Conservation (phyloP, 352 stramenopile species). For the Globisporangium parvum region DNA sequence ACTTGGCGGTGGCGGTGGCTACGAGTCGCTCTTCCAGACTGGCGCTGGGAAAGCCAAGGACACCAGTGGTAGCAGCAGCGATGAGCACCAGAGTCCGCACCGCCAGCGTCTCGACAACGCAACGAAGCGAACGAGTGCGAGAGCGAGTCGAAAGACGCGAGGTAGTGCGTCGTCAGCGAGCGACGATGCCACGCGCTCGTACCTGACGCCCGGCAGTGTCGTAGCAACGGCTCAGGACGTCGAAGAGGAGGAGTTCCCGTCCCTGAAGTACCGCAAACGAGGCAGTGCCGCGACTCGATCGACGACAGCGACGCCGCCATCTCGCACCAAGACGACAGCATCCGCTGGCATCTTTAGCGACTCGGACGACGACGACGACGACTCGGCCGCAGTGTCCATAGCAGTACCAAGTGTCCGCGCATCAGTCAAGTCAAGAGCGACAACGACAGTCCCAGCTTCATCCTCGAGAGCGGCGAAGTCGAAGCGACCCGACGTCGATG, state of each 20-base stretch:
- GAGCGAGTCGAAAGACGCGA: not conserved
- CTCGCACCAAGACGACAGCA: not conserved
- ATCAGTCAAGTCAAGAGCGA: not conserved
- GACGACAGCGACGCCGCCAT: not conserved
- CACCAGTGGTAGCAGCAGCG: constrained; percentile 2
- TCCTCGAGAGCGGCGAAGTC: constrained; percentile 6
- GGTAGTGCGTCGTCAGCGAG: not conserved
- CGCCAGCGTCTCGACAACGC: not conserved
- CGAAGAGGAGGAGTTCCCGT: constrained; percentile 16
- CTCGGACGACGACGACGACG: constrained; percentile 8
- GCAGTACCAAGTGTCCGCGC: not conserved
- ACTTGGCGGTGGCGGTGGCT: constrained; percentile 28
- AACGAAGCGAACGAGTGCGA: not conserved
- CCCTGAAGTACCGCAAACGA: constrained; percentile 15
- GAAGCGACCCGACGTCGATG: constrained; percentile 22
- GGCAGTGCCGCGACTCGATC: not conserved
- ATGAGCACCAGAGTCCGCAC: not conserved
- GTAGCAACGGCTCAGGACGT: not conserved
- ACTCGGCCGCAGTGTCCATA: not conserved
- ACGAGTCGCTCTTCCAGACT: constrained; percentile 53
- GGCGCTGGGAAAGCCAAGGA: constrained; percentile 10
- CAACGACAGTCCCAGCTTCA: constrained; percentile 2
- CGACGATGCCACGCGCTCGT: not conserved
- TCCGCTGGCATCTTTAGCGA: constrained; percentile 2
- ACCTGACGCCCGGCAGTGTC: not conserved